Evolutionary conservation across 305 asterid genomes (phyloP).

Genomic region (Salvia sclarea): DNA sequence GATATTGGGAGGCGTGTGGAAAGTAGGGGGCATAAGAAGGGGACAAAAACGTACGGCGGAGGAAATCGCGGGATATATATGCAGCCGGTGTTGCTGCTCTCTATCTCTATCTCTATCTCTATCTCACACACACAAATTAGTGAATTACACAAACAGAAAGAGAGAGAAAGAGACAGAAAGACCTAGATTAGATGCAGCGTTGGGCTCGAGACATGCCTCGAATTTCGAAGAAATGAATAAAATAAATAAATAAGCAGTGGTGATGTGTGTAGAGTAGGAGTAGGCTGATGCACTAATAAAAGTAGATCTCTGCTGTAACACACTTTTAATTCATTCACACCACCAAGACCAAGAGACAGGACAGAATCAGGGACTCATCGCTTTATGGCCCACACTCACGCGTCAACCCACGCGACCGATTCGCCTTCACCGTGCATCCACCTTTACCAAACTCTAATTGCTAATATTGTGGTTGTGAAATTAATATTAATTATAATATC

Average conservation of each 20-base stretch:
- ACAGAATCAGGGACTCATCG: neutral
- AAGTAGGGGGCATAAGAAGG: slow-evolving; percentile 17
- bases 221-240: too few species aligned
- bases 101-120: too few species aligned
- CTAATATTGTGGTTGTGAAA: too few species aligned
- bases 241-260: too few species aligned
- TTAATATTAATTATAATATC: too few species aligned
- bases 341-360: neutral
- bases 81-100: slow-evolving; percentile 21
- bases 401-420: too few species aligned
- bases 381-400: neutral
- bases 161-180: neutral
- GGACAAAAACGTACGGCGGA: slow-evolving; percentile 44
- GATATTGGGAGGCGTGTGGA: neutral
- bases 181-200: slow-evolving; percentile 28
- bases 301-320: slow-evolving; percentile 36
- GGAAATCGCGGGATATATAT: slow-evolving; percentile 48
- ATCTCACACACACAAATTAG: too few species aligned
- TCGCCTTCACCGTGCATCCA: too few species aligned
- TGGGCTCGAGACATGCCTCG: slow-evolving; percentile 45
- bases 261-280: too few species aligned
- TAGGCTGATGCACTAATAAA: slow-evolving; percentile 41
- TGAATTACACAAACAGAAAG: too few species aligned
- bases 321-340: slow-evolving; percentile 14
- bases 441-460: too few species aligned